A percentile compares a stretch with the other conserved stretches of the same genome.
phyloP scores from a whole-genome alignment of 495 filamentous ascomycete genomes.

The Aspergillus saccharolyticus region DNA sequence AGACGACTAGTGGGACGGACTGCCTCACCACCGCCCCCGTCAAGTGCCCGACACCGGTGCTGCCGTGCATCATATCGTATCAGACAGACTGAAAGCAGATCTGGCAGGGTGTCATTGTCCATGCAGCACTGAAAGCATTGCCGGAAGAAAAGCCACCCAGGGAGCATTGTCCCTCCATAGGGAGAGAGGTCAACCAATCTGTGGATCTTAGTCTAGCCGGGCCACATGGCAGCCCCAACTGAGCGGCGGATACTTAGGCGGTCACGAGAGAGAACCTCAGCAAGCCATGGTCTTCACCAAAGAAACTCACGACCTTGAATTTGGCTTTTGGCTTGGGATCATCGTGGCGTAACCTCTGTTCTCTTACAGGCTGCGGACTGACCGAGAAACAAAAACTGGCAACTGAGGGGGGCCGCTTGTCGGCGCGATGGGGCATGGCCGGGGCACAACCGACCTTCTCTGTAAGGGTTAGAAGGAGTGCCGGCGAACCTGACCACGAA shows the following conservation, averaged over 20 bases:
- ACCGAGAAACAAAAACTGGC: slow-evolving; percentile 2
- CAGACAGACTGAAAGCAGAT: neutral
- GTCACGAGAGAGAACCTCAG: neutral
- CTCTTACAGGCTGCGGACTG: neutral
- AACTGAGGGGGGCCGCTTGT: neutral
- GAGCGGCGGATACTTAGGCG: slow-evolving; percentile 4
- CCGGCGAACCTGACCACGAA: slow-evolving; percentile 7
- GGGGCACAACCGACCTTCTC: slow-evolving; percentile 1
- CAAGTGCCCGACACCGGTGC: neutral
- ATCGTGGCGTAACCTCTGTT: neutral
- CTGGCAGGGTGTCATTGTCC: slow-evolving; percentile 1
- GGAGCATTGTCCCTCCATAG: neutral
- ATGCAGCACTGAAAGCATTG: neutral
- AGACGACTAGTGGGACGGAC: neutral
- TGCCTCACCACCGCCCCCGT: neutral
- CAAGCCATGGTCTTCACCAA: neutral
- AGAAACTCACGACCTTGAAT: neutral
- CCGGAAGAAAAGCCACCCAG: neutral
- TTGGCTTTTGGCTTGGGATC: neutral
- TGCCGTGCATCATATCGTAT: neutral
- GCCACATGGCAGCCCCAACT: slow-evolving; percentile 18
- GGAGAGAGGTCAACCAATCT: neutral
- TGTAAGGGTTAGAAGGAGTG: slow-evolving; percentile 4
- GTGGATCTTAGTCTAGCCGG: slow-evolving; percentile 13
- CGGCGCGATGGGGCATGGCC: slow-evolving; percentile 1